Evolutionary conservation across 805 yeast genomes (phyloP), one percentile per base, ranked within the genome.

Genomic region (Candida vartiovaarae): DNA sequence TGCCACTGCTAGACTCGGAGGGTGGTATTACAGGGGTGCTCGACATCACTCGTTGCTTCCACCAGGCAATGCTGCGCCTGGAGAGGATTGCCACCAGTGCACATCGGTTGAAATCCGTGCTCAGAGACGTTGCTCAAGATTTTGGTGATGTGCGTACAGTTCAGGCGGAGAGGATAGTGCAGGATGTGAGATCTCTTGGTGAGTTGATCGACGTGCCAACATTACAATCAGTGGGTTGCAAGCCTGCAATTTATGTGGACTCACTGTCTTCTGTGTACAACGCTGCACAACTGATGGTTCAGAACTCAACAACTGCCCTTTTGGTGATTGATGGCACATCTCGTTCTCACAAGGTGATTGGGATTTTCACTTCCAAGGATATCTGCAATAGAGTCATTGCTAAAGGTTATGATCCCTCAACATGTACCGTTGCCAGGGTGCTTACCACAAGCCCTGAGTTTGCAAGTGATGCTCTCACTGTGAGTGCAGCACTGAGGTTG

Each of bases 391-490:
- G 74, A 36, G 75, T 70, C 0, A 45, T 71, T 23, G 66, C 72
- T 1, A 54, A 56, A 37, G 57, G 56, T 4, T 54, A 64, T 32
- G 66, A 71, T 50, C 65, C 73, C 0, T 47, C 44, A 10, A 53
- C 56, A 3, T 65, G 70, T 8, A 66, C 65, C 6, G 66, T 71
- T 26, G 68, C 68, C 2, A 54, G 74, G 36, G 68, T 70, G 1
- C 64, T 71, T 63, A 71, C 76, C 0, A 64, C 73, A 3, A 67
- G 66, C 40, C 76, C 76, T 0, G 70, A 69, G 41, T 70, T 66
- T 61, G 76, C 75, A 1, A 62, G 57, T 27, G 65, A 61, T 30
- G 47, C 57, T 9, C 52, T 66, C 48, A 66, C 64, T 3, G 66
- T 71, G n/a, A 67, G 69, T 43, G 62, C 65, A 5, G 76, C 75